Base-by-base conservation (phyloP, 176 grass and related monocot species). In the Bothriochloa decipiens region DNA sequence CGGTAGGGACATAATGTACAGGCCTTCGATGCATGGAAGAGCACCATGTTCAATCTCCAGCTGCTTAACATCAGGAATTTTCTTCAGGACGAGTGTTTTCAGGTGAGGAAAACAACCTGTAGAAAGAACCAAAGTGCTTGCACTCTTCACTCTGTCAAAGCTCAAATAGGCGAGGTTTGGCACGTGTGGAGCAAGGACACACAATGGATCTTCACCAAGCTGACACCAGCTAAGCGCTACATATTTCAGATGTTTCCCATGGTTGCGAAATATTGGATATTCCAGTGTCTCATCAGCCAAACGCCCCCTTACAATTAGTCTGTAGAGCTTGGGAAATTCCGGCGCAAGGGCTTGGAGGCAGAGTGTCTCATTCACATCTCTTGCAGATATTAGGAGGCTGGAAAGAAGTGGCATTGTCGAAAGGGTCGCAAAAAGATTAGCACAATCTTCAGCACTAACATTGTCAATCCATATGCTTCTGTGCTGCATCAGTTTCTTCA, bases 401-500 rank as follows among this genome's bases (percentile, higher is more conserved):
- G 79, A 87, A 77, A 87, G 86, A 67, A 82, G 39, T 1, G 72
- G 79, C 86, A 87, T 39, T 0, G 0, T 17, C 13, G 79, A 87
- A 7, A 87, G 50, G 4, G 78, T 57, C 0, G 78, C 46, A 43
- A 87, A 87, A n/a, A 87, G 35, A 13, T 14, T 45, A 10, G 35
- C 61, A 42, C 85, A 87, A 3, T 81, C 26, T 10, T 5, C 7
- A 60, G 46, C 12, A 45, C 46, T 81, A 6, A 87, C 42, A 27
- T 75, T 81, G 27, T 87, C 85, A 16, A 87, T 75, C 78, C 78
- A 87, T 20, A 87, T 0, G 32, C 29, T 85, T 41, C 77, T 18
- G 58, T 85, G 50, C 17, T 81, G 37, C 77, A 63, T 81, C 17
- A 89, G 17, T 81, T 81, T 81, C 70, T 76, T 85, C 29, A 89